Conservation (phyloP, 208 protist genomes). For the Trypanosoma grayi region DNA sequence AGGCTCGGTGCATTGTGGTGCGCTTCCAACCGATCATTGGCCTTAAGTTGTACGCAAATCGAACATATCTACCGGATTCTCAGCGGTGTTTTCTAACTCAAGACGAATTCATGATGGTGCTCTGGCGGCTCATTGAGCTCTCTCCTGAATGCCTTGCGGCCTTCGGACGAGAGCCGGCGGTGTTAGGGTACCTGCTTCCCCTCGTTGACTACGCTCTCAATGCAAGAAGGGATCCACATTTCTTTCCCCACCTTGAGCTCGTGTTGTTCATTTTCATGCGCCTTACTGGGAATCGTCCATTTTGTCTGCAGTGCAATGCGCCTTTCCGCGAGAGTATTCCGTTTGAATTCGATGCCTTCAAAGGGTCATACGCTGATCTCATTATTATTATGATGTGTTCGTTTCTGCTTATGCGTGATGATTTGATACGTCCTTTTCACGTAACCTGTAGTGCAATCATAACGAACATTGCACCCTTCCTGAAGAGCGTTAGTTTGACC, state of each 20-base stretch:
- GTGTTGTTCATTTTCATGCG: constrained; percentile 79
- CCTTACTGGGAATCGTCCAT: constrained; percentile 66
- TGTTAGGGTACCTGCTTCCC: constrained; percentile 68
- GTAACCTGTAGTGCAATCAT: constrained; percentile 72
- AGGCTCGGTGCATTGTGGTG: constrained; percentile 58
- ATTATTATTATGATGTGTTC: constrained; percentile 70
- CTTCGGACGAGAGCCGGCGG: constrained; percentile 38
- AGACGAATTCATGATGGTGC: constrained; percentile 80
- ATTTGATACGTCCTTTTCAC: constrained; percentile 43
- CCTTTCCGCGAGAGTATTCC: constrained; percentile 44
- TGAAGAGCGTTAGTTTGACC: constrained; percentile 44
- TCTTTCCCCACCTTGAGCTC: constrained; percentile 65
- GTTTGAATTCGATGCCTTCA: constrained; percentile 46
- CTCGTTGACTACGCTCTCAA: constrained; percentile 75
- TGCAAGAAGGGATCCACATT: constrained; percentile 36
- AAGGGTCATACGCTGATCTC: constrained; percentile 75
- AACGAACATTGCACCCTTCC: constrained; percentile 84
- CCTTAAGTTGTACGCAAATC: constrained; percentile 53
- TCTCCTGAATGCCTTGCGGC: constrained; percentile 49
- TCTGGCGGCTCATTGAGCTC: constrained; percentile 83
- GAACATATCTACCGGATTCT: constrained; percentile 74
- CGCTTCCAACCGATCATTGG: constrained; percentile 48
- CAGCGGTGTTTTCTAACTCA: constrained; percentile 51
- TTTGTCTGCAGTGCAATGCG: constrained; percentile 80
- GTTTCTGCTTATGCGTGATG: constrained; percentile 51